Evolutionary conservation across 2,329 filamentous ascomycete genomes (phyloP).

Genomic region (Geoglossum cookeanum): DNA sequence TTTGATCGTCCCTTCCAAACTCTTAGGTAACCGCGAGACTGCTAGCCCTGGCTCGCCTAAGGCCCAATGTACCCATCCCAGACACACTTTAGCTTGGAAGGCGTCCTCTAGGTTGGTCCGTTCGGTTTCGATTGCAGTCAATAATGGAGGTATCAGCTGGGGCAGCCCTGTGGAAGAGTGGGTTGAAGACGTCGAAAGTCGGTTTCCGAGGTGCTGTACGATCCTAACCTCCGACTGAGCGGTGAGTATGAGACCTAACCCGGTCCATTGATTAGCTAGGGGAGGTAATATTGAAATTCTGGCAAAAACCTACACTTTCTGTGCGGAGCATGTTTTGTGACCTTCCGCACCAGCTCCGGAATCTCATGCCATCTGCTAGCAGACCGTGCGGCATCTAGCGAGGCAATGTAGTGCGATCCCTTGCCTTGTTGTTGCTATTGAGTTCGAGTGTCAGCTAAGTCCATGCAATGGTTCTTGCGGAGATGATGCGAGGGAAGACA

Average conservation of each 20-base stretch:
- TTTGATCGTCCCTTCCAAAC: constrained; percentile 36
- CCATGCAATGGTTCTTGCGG: not conserved
- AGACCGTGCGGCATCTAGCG: constrained; percentile 72
- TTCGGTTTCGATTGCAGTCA: constrained; percentile 38
- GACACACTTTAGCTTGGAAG: constrained; percentile 63
- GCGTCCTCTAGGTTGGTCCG: constrained; percentile 32
- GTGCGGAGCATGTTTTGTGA: constrained; percentile 80
- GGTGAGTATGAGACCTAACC: constrained; percentile 45
- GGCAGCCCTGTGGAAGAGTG: constrained; percentile 20
- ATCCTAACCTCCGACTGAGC: constrained; percentile 51
- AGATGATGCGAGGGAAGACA: not conserved
- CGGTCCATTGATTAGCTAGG: not conserved
- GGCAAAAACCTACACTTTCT: constrained; percentile 42
- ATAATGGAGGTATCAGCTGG: constrained; percentile 22
- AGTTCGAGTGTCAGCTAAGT: not conserved
- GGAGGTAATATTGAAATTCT: not conserved
- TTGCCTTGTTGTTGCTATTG: constrained; percentile 45
- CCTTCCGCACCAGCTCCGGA: constrained; percentile 76
- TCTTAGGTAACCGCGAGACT: constrained; percentile 40
- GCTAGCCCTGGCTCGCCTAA: constrained; percentile 48
- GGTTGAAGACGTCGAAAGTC: constrained; percentile 17
- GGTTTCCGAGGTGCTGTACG: constrained; percentile 22
- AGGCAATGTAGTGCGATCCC: constrained; percentile 60
- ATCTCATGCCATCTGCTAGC: constrained; percentile 73
- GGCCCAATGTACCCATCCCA: constrained; percentile 73